Conservation (phyloP, 129 eudicot genomes). For the Flaveria trinervia region DNA sequence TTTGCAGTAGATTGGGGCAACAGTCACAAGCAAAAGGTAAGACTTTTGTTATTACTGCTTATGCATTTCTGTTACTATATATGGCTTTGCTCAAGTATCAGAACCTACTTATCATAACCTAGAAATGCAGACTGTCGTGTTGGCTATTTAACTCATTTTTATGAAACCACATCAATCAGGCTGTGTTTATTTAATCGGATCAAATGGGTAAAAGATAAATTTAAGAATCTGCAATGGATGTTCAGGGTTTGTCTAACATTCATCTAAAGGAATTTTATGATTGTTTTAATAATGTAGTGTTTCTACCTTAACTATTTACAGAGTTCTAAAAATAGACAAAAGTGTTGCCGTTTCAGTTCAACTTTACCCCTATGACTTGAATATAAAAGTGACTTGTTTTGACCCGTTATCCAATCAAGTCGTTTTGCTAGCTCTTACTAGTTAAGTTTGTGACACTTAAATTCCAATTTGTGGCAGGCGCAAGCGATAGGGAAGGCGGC, state of each 20-base stretch:
- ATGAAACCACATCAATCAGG: neutral
- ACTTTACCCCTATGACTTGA: neutral
- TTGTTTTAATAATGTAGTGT: neutral
- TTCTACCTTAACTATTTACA: neutral
- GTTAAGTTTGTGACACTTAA: neutral
- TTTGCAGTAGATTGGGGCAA: constrained; percentile 94
- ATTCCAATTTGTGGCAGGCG: constrained; percentile 54
- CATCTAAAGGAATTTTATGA: neutral
- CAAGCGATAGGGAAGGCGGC: constrained; percentile 78
- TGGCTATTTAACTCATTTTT: neutral
- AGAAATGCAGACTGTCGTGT: neutral
- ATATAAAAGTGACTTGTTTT: neutral
- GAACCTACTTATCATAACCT: neutral
- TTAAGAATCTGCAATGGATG: neutral
- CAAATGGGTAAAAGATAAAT: neutral
- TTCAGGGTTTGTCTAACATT: neutral
- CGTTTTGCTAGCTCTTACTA: neutral
- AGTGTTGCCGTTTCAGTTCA: no score
- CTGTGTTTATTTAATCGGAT: neutral
- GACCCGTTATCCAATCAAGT: neutral
- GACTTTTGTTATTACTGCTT: neutral
- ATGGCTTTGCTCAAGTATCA: neutral
- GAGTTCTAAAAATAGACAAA: neutral
- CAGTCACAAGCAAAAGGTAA: constrained; percentile 60
- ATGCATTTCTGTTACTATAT: neutral